Percentiles rank a stretch among this genome's conserved stretches.
Conservation (phyloP, 2,329 filamentous ascomycete genomes). For the Dactylellina drechsleri region DNA sequence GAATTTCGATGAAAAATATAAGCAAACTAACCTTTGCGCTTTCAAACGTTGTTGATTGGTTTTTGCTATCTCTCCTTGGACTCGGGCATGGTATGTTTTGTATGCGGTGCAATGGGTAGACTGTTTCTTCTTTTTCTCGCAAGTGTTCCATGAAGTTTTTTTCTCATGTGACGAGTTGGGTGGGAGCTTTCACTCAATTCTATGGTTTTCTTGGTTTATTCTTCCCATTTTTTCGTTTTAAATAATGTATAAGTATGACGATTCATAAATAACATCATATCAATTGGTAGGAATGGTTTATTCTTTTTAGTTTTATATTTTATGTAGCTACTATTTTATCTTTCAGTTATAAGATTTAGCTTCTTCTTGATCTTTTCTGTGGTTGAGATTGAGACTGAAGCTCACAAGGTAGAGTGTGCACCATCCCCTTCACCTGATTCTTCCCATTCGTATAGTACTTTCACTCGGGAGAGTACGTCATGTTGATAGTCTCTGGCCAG, state of each 20-base stretch:
- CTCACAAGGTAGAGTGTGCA: too few relatives aligned
- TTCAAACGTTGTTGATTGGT: background rate
- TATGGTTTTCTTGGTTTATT: background rate
- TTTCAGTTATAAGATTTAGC: too few relatives aligned
- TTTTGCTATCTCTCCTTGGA: slow-evolving; percentile 7
- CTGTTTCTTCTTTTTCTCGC: slow-evolving; percentile 14
- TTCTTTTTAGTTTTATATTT: background rate
- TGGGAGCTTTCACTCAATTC: background rate
- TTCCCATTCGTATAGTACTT: too few relatives aligned
- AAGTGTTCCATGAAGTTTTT: background rate
- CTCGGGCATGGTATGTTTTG: slow-evolving; percentile 12
- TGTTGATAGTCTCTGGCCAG: too few relatives aligned
- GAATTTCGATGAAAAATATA: background rate
- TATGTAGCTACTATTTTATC: background rate
- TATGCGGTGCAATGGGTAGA: slow-evolving; percentile 35
- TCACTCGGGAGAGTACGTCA: too few relatives aligned
- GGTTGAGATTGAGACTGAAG: too few relatives aligned
- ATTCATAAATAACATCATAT: slow-evolving; percentile 29
- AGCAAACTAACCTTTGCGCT: background rate
- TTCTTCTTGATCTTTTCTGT: too few relatives aligned
- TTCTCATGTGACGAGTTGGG: background rate
- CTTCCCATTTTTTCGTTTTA: slow-evolving; percentile 23
- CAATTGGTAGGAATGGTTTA: slow-evolving; percentile 17
- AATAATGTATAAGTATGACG: slow-evolving; percentile 54
- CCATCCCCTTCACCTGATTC: too few relatives aligned